Evolutionary conservation across 164 flowering plant genomes (phyloP).

Genomic region (Vitis rotundifolia): DNA sequence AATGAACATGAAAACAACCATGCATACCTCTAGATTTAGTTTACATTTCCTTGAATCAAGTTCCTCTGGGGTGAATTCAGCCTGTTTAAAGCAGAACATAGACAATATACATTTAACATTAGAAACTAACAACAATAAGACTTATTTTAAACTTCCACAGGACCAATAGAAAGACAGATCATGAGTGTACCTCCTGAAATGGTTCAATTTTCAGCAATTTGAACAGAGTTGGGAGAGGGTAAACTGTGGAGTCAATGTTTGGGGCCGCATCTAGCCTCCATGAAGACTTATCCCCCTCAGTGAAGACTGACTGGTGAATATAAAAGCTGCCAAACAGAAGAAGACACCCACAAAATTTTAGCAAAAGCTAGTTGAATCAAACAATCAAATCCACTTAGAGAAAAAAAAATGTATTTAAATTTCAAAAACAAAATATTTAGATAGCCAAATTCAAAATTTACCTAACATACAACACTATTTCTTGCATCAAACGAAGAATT

Average conservation of each 20-base stretch:
- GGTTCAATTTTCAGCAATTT: conserved; percentile 53
- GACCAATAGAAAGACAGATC: not conserved
- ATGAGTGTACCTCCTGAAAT: conserved; percentile 48
- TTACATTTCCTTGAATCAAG: conserved; percentile 55
- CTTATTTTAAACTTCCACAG: not conserved
- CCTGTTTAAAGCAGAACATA: conserved; percentile 38
- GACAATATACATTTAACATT: not conserved
- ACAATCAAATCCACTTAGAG: not conserved
- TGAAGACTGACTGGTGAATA: conserved; percentile 60
- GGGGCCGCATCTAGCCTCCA: conserved; percentile 48
- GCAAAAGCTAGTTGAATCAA: not conserved
- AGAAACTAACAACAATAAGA: not conserved
- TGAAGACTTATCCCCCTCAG: conserved; percentile 41
- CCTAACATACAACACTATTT: conserved; percentile 65
- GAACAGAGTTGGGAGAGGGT: conserved; percentile 57
- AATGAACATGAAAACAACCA: conserved; percentile 8
- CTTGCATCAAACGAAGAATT: conserved; percentile 56
- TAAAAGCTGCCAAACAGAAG: conserved; percentile 49
- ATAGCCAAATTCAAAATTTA: conserved; percentile 18
- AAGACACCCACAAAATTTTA: not conserved
- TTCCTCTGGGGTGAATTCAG: conserved; percentile 74
- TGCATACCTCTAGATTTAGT: conserved; percentile 39
- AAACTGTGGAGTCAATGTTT: conserved; percentile 39
- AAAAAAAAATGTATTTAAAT: not conserved
- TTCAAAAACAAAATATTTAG: not conserved